Base-by-base conservation (phyloP, 805 yeast species). In the Lachancea meyersii region DNA sequence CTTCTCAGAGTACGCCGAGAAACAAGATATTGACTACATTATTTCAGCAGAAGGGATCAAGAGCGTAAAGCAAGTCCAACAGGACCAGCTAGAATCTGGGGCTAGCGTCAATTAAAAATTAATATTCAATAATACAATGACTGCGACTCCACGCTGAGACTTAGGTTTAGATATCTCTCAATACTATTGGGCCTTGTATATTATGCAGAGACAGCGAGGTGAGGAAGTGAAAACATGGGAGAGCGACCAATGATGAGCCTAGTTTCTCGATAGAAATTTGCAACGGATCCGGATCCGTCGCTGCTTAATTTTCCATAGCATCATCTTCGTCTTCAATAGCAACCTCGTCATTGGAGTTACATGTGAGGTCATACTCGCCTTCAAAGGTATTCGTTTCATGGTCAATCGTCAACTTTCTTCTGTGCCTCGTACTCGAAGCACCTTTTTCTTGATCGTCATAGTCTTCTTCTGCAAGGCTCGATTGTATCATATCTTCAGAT, bases 301-400 rank as follows among this genome's bases (percentile, higher is more conserved):
- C 5, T 11, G 31, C 23, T 26, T 16, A 26, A 4, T 17, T 9
- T 10, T 48, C 47, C 31, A 45, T 43, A 17, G 50, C 41, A 9
- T 48, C 52, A 21, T 62, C 65, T 43, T 63, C 68, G 22, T 64
- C 69, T 31, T 58, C 66, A 18, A 64, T 65, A 9, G 64, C 68
- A 16, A 57, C 56, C 26, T 68, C 71, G 19, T 68, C 74, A 28
- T 63, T 59, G 17, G 50, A 48, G 45, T 58, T 56, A 21, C 39
- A 41, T 3, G 68, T 68, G 40, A 73, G 53, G 50, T 73, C 79
- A 48, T 72, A 72, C 45, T 73, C 78, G 27, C 65, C 71, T 38
- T 68, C 70, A 41, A 57, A 61, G 13, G 63, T 68, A 39, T 65
- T 61, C 11, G 58, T 66, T 31, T 67, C 64, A 31, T 64, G 69